Conservation (phyloP, 768 basidiomycete genomes). For the Mycena floridula region DNA sequence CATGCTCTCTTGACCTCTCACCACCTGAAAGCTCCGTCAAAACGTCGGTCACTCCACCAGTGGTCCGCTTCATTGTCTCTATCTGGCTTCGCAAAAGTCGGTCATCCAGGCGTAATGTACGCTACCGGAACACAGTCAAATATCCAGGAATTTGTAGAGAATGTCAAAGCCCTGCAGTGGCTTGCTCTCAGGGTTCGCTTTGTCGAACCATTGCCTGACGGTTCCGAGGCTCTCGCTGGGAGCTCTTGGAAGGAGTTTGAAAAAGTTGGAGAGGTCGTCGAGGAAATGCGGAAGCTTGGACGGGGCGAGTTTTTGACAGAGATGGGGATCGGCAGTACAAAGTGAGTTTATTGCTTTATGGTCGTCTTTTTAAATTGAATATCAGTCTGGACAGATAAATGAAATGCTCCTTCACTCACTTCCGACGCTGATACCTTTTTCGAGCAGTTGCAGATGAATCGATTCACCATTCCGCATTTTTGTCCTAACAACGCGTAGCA, state of each 20-base stretch:
- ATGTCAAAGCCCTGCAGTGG: slow-evolving; percentile 77
- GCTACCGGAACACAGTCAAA: slow-evolving; percentile 47
- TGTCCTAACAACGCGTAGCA: too few species aligned
- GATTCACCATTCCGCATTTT: too few species aligned
- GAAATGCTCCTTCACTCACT: too few species aligned
- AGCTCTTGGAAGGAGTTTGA: slow-evolving; percentile 55
- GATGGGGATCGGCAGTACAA: slow-evolving; percentile 72
- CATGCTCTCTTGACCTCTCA: slow-evolving; percentile 72
- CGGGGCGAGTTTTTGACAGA: slow-evolving; percentile 50
- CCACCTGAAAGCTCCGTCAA: slow-evolving; percentile 59
- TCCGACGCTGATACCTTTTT: too few species aligned
- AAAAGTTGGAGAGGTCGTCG: slow-evolving; percentile 64
- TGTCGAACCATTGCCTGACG: slow-evolving; percentile 39
- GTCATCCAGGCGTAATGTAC: slow-evolving; percentile 73
- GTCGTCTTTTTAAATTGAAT: too few species aligned
- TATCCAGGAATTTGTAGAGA: slow-evolving; percentile 58
- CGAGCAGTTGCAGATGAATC: too few species aligned
- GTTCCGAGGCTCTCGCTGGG: not conserved
- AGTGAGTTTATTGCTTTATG: too few species aligned
- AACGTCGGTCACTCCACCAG: slow-evolving; percentile 49
- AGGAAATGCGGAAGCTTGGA: slow-evolving; percentile 56
- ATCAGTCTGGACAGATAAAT: too few species aligned
- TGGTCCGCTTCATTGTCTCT: slow-evolving; percentile 52
- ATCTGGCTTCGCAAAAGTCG: slow-evolving; percentile 66
- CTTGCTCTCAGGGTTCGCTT: slow-evolving; percentile 61